Base-by-base conservation (phyloP, 2,329 filamentous ascomycete genomes). In the Fusarium irregulare region DNA sequence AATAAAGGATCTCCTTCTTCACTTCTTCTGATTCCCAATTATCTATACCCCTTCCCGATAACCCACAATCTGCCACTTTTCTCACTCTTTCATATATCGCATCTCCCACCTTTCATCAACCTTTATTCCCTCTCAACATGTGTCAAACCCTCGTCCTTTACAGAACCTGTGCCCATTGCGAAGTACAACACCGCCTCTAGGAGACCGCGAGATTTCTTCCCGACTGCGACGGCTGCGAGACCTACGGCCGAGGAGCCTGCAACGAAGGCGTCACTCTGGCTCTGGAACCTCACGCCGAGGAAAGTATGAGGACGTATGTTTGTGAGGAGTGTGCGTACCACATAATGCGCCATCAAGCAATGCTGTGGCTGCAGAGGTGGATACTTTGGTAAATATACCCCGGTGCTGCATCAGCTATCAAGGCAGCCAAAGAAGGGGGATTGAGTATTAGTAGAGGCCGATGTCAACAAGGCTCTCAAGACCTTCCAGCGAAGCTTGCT, bases 181-280 rank as follows among this genome's bases (percentile, higher is more conserved):
- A 72, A 28, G 53, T 66, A 1, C 25, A 54, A 42, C 59, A 58
- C 42, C 44, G 62, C 46, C 62, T 72, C 14, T 72, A 64, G 69
- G 69, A 70, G 34, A 72, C 66, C 20, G 58, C 66, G 14, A 64
- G 14, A 44, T 70, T 64, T 34, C 69, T 72, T 37, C 66, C 69
- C 42, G 66, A 70, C 41, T 72, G 69, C 53, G 69, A 72, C 2
- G 69, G 49, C 48, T 72, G 69, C 42, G 69, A 64, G 7, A 70
- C 53, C 16, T 70, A 61, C 20, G 45, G 57, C 9, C 28, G 69
- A 47, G 69, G 69, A 13, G 69, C 69, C 18, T 72, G 69, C 42
- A 67, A 64, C 7, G 59, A 57, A 9, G 69, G 69, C 7, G 69
- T 72, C 13, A 58, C 66, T 18, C 47, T 72, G 20, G 53, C 51